Conservation (phyloP, 805 yeast genomes). For the Kazachstania africana region DNA sequence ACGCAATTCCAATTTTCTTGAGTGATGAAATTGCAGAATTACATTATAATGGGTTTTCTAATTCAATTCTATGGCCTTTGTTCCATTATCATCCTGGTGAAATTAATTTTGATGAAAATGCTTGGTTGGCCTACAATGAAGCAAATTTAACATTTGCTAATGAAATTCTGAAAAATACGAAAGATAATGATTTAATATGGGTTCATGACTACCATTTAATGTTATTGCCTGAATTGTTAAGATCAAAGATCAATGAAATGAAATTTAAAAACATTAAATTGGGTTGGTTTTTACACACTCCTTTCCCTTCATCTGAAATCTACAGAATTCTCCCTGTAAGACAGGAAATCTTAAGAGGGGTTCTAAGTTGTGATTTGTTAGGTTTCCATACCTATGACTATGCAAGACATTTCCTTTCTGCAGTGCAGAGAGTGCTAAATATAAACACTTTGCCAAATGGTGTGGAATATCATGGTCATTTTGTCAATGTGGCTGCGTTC, state of each 20-base stretch:
- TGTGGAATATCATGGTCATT: constrained; percentile 61
- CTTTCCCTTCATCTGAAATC: constrained; percentile 95
- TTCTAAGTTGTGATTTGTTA: constrained; percentile 82
- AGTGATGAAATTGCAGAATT: constrained; percentile 86
- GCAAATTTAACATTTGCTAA: constrained; percentile 79
- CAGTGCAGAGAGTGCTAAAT: constrained; percentile 74
- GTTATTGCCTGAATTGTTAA: constrained; percentile 82
- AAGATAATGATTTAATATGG: constrained; percentile 88
- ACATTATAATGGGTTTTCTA: constrained; percentile 92
- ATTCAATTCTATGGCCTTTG: constrained; percentile 93
- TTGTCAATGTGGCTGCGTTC: constrained; percentile 85
- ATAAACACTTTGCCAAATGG: constrained; percentile 86
- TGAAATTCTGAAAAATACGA: constrained; percentile 53
- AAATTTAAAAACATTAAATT: constrained; percentile 48
- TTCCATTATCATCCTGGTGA: constrained; percentile 99
- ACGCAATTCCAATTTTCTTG: constrained; percentile 81
- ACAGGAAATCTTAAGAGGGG: constrained; percentile 83
- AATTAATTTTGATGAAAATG: constrained; percentile 92
- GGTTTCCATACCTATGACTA: constrained; percentile 99
- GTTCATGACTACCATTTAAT: constrained; percentile 95
- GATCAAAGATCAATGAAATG: constrained; percentile 42
- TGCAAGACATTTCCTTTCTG: constrained; percentile 87
- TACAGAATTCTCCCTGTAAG: constrained; percentile 93
- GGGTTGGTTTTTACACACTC: constrained; percentile 94
- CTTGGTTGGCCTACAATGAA: constrained; percentile 95